Conservation (phyloP, 257 asterid species). For the Solanum clarkiae region DNA sequence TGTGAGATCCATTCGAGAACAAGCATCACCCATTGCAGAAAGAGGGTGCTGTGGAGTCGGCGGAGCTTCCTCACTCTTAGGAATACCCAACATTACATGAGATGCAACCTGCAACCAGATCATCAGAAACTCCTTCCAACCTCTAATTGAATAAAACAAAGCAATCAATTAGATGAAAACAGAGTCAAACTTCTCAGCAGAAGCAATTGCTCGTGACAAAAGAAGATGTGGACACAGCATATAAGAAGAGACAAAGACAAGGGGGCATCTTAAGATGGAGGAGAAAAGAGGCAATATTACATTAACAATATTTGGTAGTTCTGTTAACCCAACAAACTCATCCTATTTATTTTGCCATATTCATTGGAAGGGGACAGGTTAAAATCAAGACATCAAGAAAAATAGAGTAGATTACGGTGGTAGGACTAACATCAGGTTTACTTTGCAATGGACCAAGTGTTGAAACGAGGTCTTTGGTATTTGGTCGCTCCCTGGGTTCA, state of each 20-base stretch:
- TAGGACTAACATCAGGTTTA: constrained; percentile 58
- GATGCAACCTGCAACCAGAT: constrained; percentile 59
- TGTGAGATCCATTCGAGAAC: constrained; percentile 92
- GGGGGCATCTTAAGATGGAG: not conserved
- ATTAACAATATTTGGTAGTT: not conserved
- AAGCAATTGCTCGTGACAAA: not conserved
- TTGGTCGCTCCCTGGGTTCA: constrained; percentile 97
- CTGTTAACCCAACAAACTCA: not conserved
- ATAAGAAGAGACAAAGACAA: not conserved
- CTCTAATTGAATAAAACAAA: not conserved
- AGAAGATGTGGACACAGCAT: not conserved
- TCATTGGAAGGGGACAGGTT: not conserved
- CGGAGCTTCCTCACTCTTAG: constrained; percentile 76
- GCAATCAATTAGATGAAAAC: not conserved
- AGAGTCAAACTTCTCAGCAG: not conserved
- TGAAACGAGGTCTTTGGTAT: constrained; percentile 72
- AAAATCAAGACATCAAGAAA: not conserved
- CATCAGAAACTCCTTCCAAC: not conserved
- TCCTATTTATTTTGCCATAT: not conserved
- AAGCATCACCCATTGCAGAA: constrained; percentile 94
- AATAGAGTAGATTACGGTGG: not conserved
- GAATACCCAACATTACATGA: constrained; percentile 83
- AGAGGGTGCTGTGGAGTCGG: constrained; percentile 87
- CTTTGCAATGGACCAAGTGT: constrained; percentile 74
- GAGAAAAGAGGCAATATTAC: not conserved